Evolutionary conservation across 2,329 filamentous ascomycete genomes (phyloP).

Genomic region (Waltergamsia citrina): DNA sequence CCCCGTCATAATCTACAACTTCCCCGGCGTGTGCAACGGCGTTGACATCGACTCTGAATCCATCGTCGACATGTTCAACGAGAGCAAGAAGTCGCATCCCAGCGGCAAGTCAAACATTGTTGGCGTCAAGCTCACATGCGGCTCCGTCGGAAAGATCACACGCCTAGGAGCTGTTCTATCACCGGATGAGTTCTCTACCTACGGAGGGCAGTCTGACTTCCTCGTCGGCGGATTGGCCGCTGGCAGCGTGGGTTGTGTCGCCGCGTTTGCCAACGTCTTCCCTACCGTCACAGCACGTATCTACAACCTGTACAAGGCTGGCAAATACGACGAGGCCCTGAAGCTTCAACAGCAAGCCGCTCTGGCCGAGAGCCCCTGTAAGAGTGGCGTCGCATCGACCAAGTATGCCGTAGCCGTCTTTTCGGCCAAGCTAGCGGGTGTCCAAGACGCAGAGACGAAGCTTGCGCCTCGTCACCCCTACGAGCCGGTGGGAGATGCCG

Average conservation of each 20-base stretch:
- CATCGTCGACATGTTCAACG: conserved; percentile 56
- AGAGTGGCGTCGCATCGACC: conserved; percentile 56
- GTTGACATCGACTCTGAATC: conserved; percentile 58
- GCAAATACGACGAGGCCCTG: conserved; percentile 48
- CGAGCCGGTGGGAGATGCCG: conserved; percentile 31
- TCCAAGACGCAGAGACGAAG: conserved; percentile 48
- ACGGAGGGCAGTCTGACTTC: conserved; percentile 67
- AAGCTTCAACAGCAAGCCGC: conserved; percentile 52
- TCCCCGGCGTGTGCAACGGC: conserved; percentile 59
- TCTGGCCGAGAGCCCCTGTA: conserved; percentile 55
- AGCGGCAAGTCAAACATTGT: conserved; percentile 36
- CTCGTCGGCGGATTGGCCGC: conserved; percentile 50
- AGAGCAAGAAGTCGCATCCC: conserved; percentile 30
- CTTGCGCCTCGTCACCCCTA: conserved; percentile 55
- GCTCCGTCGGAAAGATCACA: conserved; percentile 50
- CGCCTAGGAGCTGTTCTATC: conserved; percentile 31
- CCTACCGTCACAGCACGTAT: conserved; percentile 46
- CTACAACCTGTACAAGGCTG: conserved; percentile 51
- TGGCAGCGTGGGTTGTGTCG: conserved; percentile 51
- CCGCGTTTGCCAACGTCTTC: conserved; percentile 54
- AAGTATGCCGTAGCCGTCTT: conserved; percentile 58
- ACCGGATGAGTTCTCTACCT: conserved; percentile 32
- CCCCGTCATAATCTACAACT: conserved; percentile 58
- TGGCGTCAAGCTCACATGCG: conserved; percentile 58
- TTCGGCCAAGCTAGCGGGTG: conserved; percentile 48